Evolutionary conservation across 768 basidiomycete species (phyloP).

Genomic region (Trametes sanguinea): DNA sequence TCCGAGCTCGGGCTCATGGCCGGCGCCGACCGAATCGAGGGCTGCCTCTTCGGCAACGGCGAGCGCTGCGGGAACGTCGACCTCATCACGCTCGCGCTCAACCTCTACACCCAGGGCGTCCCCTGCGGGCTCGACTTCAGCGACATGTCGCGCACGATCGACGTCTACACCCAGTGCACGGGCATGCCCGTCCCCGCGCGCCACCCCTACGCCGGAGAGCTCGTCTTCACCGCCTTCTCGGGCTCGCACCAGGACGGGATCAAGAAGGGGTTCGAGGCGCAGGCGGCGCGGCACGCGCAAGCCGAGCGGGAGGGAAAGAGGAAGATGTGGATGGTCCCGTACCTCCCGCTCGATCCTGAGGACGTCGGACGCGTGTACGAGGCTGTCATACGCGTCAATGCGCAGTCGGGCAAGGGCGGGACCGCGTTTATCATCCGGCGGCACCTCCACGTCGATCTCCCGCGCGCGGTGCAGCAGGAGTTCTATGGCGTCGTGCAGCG

Average conservation of each 20-base stretch:
- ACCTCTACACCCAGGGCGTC: slow-evolving; percentile 95
- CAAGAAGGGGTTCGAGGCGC: slow-evolving; percentile 97
- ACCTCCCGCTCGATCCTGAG: slow-evolving; percentile 94
- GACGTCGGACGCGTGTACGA: slow-evolving; percentile 96
- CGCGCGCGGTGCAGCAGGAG: slow-evolving; percentile 91
- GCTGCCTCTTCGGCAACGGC: slow-evolving; percentile 97
- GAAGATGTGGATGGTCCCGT: slow-evolving; percentile 88
- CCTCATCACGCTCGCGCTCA: slow-evolving; percentile 94
- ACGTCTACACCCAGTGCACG: slow-evolving; percentile 94
- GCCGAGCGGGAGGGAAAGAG: slow-evolving; percentile 60
- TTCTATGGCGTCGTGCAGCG: slow-evolving; percentile 94
- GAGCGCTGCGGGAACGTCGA: slow-evolving; percentile 99
- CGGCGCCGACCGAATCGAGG: slow-evolving; percentile 95
- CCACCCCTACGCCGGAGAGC: slow-evolving; percentile 95
- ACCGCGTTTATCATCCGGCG: slow-evolving; percentile 97
- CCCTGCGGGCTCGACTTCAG: slow-evolving; percentile 86
- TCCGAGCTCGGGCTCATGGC: slow-evolving; percentile 91
- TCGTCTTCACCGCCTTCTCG: slow-evolving; percentile 98
- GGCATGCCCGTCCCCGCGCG: slow-evolving; percentile 95
- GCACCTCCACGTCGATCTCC: slow-evolving; percentile 86
- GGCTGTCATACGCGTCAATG: slow-evolving; percentile 99
- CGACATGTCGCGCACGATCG: slow-evolving; percentile 87
- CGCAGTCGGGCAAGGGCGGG: slow-evolving; percentile 97
- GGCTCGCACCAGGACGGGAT: slow-evolving; percentile 99
- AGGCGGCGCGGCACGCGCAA: slow-evolving; percentile 59